A percentile compares a stretch with the other conserved stretches of the same genome.
Evolutionary conservation across 2,329 filamentous ascomycete genomes (phyloP).

Genomic region (Leptographium flavum): DNA sequence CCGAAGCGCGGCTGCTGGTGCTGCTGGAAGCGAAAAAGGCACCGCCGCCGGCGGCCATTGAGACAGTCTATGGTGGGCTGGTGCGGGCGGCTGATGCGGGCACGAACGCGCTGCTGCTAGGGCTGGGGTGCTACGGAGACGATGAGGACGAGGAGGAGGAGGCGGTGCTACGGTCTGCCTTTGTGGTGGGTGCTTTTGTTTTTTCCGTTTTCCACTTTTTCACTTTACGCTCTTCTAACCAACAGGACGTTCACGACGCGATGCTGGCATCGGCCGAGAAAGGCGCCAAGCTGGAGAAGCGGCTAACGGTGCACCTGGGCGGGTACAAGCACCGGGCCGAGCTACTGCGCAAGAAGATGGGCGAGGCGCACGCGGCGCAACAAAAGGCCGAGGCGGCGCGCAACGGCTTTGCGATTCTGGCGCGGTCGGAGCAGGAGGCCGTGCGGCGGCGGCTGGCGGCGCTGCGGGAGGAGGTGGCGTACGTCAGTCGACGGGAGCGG

Average conservation of each 20-base stretch:
- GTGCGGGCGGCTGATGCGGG: slow-evolving; percentile 7
- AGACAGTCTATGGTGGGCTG: slow-evolving; percentile 32
- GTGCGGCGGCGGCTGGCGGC: slow-evolving; percentile 57
- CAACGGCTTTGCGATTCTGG: slow-evolving; percentile 60
- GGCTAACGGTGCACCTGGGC: slow-evolving; percentile 71
- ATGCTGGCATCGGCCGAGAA: slow-evolving; percentile 63
- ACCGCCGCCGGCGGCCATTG: slow-evolving; percentile 34
- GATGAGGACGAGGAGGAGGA: slow-evolving; percentile 52
- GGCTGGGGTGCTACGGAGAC: slow-evolving; percentile 66
- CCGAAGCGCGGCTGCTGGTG: slow-evolving; percentile 64
- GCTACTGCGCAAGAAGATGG: slow-evolving; percentile 64
- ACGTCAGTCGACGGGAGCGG: slow-evolving; percentile 67
- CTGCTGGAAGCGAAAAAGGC: slow-evolving; percentile 49
- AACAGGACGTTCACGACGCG: slow-evolving; percentile 53
- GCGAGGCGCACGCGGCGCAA: slow-evolving; percentile 58
- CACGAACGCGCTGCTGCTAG: slow-evolving; percentile 48
- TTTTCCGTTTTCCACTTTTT: neutral
- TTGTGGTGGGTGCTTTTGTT: slow-evolving; percentile 44
- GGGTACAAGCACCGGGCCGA: slow-evolving; percentile 83
- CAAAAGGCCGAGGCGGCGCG: slow-evolving; percentile 53
- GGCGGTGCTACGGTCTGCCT: slow-evolving; percentile 50
- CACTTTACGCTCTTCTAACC: neutral
- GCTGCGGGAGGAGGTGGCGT: slow-evolving; percentile 69
- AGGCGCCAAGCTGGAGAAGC: slow-evolving; percentile 85
- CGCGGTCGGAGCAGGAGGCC: slow-evolving; percentile 66